These are phyloP conservation scores for Podila minutissima DNA, from an alignment of 192 early-diverging fungal genomes.

Conservation along the genomic window DNA sequence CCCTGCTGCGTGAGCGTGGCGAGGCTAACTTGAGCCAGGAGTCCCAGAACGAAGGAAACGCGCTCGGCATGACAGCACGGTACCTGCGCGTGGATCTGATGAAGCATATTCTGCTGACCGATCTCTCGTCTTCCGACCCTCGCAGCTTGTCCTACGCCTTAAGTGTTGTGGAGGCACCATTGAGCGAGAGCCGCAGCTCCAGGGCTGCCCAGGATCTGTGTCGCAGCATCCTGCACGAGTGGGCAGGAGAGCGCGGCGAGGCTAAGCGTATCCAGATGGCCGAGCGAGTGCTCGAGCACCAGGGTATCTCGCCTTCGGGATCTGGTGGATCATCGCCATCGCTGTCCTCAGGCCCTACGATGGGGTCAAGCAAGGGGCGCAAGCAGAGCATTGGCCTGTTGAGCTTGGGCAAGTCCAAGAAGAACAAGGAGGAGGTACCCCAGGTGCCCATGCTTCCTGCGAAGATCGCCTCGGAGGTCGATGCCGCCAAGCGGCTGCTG, in stretches of 20 bases:
- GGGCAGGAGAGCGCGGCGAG: slow-evolving; percentile 43
- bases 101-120: slow-evolving; percentile 39
- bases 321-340: neutral
- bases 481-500: slow-evolving; percentile 26
- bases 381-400: slow-evolving; percentile 41
- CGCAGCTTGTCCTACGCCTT: slow-evolving; percentile 33
- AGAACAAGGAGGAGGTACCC: slow-evolving; percentile 25
- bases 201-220: slow-evolving; percentile 30
- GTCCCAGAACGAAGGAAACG: slow-evolving; percentile 38
- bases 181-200: slow-evolving; percentile 30
- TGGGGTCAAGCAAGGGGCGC: slow-evolving; percentile 16
- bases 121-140: slow-evolving; percentile 32
- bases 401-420: slow-evolving; percentile 35
- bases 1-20: slow-evolving; percentile 37
- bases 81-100: slow-evolving; percentile 38
- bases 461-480: slow-evolving; percentile 29
- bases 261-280: slow-evolving; percentile 40
- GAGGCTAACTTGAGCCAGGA: slow-evolving; percentile 28
- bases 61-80: slow-evolving; percentile 36
- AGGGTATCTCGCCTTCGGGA: neutral
- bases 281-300: slow-evolving; percentile 40
- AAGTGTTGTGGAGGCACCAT: slow-evolving; percentile 20
- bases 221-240: slow-evolving; percentile 34
- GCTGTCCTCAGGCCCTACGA: neutral
- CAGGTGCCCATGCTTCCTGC: slow-evolving; percentile 16